These are phyloP conservation scores for Zygnema cylindricum DNA, from an alignment of 139 green algal species.

Conservation along the genomic window DNA sequence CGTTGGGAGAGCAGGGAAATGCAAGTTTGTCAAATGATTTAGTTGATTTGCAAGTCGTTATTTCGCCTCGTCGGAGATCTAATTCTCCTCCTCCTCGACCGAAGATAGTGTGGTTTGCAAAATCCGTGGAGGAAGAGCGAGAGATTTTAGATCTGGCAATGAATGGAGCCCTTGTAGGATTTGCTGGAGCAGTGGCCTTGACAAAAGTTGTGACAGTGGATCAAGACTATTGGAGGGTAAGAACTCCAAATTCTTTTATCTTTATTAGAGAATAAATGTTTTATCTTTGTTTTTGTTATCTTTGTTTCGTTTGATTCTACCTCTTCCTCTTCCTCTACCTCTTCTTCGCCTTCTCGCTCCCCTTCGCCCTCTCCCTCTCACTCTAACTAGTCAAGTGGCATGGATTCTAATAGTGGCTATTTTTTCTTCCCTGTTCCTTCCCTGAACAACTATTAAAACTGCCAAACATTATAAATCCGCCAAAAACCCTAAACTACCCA, in stretches of 20 bases:
- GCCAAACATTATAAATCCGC: neutral
- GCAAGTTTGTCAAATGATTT: too few relatives aligned
- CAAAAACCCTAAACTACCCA: neutral
- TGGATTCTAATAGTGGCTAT: neutral
- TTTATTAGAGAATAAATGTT: too few relatives aligned
- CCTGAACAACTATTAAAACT: neutral
- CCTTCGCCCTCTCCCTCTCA: too few relatives aligned
- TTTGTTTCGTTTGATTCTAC: neutral
- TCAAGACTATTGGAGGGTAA: neutral
- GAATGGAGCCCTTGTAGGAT: slow-evolving; percentile 1
- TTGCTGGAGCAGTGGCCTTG: neutral
- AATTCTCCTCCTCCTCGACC: too few relatives aligned
- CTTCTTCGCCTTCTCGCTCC: too few relatives aligned
- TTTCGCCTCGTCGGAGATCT: too few relatives aligned
- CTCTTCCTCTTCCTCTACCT: neutral
- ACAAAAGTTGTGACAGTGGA: neutral
- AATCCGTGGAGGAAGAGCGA: neutral
- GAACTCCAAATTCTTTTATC: too few relatives aligned
- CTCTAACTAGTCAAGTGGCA: too few relatives aligned
- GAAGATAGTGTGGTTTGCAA: neutral
- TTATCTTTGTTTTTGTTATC: too few relatives aligned
- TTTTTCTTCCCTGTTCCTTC: neutral
- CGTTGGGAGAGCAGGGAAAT: too few relatives aligned
- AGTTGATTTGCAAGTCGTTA: too few relatives aligned
- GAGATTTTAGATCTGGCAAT: neutral